Evolutionary conservation across 2,329 filamentous ascomycete genomes (phyloP).

Genomic region (Cyclaneusma minus): DNA sequence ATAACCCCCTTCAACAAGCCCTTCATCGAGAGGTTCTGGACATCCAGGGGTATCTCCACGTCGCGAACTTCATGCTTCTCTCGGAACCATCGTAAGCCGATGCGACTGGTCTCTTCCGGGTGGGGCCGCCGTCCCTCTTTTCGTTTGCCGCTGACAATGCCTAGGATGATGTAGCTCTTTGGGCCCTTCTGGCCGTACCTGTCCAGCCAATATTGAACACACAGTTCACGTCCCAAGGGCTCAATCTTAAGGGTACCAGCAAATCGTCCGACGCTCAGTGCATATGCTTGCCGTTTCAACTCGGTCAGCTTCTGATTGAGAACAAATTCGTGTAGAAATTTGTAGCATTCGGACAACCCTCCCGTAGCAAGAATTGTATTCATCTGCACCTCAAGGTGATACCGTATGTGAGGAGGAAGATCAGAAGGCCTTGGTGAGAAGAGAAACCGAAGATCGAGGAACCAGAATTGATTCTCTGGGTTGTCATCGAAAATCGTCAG

Average conservation of each 20-base stretch:
- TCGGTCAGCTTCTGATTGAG: constrained; percentile 83
- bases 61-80: constrained; percentile 62
- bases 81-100: constrained; percentile 69
- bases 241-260: constrained; percentile 64
- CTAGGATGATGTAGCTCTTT: constrained; percentile 87
- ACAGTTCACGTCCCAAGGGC: constrained; percentile 62
- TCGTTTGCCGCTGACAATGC: constrained; percentile 50
- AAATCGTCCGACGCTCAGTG: constrained; percentile 59
- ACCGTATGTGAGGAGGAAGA: constrained; percentile 46
- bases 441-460: constrained; percentile 77
- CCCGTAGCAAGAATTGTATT: constrained; percentile 57
- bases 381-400: constrained; percentile 51
- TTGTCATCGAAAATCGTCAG: constrained; percentile 82
- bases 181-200: constrained; percentile 37
- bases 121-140: constrained; percentile 24
- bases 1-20: constrained; percentile 58
- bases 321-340: constrained; percentile 73
- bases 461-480: constrained; percentile 72
- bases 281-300: constrained; percentile 59
- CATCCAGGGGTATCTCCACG: constrained; percentile 50
- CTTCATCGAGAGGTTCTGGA: constrained; percentile 56
- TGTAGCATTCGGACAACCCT: constrained; percentile 67
- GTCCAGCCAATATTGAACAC: constrained; percentile 81
- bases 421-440: constrained; percentile 54
- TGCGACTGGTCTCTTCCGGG: constrained; percentile 30